Conservation (phyloP, 495 filamentous ascomycete genomes). For the Trichoderma asperelloides region DNA sequence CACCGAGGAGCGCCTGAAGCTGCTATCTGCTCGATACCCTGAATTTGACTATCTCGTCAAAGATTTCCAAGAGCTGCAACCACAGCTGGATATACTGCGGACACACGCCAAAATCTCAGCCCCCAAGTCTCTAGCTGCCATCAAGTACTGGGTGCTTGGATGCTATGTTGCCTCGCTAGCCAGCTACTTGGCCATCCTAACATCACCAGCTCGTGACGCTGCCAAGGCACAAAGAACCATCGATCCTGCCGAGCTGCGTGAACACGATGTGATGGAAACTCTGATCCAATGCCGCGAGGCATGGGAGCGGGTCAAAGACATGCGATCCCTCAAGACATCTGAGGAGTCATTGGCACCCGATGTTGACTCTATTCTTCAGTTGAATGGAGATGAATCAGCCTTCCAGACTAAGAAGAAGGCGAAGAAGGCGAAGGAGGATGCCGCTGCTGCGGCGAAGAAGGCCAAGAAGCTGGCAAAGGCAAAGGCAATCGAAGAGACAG, state of each 20-base stretch:
- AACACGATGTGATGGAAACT: conserved; percentile 82
- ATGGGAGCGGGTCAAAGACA: conserved; percentile 66
- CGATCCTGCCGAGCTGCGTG: conserved; percentile 61
- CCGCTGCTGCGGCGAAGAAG: conserved; percentile 23
- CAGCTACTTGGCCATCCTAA: conserved; percentile 89
- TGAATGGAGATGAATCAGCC: conserved; percentile 7
- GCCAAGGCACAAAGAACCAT: conserved; percentile 45
- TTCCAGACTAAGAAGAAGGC: conserved; percentile 18
- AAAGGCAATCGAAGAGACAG: conserved; percentile 34
- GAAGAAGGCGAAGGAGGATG: conserved; percentile 23
- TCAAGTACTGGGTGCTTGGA: conserved; percentile 66
- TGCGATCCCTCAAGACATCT: conserved; percentile 26
- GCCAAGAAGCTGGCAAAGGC: conserved; percentile 25
- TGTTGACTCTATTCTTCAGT: conserved; percentile 6
- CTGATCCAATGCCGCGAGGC: conserved; percentile 70
- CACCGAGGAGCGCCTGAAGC: conserved; percentile 61
- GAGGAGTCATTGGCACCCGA: conserved; percentile 12
- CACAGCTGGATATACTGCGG: conserved; percentile 47
- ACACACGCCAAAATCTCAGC: conserved; percentile 45
- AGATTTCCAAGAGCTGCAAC: conserved; percentile 67
- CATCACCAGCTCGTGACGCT: conserved; percentile 56
- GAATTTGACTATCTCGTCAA: conserved; percentile 81
- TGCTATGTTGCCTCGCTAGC: conserved; percentile 77
- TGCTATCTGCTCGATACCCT: conserved; percentile 74
- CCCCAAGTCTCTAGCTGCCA: conserved; percentile 45